phyloP scores from a whole-genome alignment of 768 basidiomycete species.

The Xanthoconium stramineum region DNA sequence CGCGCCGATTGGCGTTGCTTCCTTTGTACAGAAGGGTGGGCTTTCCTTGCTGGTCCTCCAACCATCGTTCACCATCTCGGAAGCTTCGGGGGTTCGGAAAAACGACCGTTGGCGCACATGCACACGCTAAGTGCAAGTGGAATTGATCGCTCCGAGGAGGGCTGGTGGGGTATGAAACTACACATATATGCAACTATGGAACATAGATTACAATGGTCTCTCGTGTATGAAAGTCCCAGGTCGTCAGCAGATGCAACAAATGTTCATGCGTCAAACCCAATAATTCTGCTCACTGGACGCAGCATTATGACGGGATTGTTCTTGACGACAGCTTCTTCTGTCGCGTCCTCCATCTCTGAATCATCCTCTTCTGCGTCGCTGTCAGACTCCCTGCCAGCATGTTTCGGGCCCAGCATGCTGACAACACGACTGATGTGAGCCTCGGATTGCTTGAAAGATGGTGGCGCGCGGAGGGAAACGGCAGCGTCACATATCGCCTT shows the following conservation, averaged over 20 bases:
- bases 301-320: constrained; percentile 53
- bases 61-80: neutral
- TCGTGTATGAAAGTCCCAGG: neutral
- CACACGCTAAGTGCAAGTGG: too few species aligned
- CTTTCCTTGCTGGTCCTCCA: neutral
- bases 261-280: constrained; percentile 48
- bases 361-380: constrained; percentile 59
- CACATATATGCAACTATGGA: constrained; percentile 12
- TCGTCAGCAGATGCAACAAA: neutral
- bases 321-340: constrained; percentile 39
- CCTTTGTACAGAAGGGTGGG: constrained; percentile 3
- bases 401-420: constrained; percentile 60
- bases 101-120: too few species aligned
- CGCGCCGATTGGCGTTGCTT: constrained; percentile 3
- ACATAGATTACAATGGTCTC: constrained; percentile 23
- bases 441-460: constrained; percentile 41
- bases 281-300: constrained; percentile 54
- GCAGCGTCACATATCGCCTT: constrained; percentile 52
- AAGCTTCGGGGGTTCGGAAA: neutral
- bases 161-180: neutral
- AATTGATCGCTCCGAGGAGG: too few species aligned
- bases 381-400: constrained; percentile 50
- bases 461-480: constrained; percentile 46
- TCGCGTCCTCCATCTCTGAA: constrained; percentile 44
- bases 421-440: constrained; percentile 46